phyloP scores from a whole-genome alignment of 306 rosid species.

The Ziziphus jujuba region DNA sequence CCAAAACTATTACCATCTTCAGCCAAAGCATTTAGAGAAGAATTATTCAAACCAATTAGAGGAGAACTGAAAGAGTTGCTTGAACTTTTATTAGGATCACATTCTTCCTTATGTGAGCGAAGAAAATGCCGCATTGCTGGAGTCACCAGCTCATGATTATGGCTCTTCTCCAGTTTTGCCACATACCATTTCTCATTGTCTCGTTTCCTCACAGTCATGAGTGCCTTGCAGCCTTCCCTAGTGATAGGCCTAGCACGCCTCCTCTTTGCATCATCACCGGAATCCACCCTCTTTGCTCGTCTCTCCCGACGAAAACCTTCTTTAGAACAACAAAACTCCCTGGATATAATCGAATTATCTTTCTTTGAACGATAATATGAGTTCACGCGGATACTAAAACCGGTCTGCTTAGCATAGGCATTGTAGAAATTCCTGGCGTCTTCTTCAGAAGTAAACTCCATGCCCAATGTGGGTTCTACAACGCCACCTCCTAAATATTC shows the following conservation, averaged over 20 bases:
- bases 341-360: constrained; percentile 20
- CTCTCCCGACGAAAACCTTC: constrained; percentile 22
- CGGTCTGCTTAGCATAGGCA: constrained; percentile 23
- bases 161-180: constrained; percentile 22
- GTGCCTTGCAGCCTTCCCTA: constrained; percentile 28
- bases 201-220: constrained; percentile 18
- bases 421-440: constrained; percentile 23
- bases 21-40: constrained; percentile 8
- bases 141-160: constrained; percentile 25
- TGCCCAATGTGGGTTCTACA: constrained; percentile 17
- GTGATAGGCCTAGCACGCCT: constrained; percentile 29
- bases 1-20: constrained; percentile 7
- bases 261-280: background rate
- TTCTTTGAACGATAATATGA: constrained; percentile 23
- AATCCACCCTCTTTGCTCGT: constrained; percentile 6
- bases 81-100: constrained; percentile 9
- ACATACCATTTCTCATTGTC: constrained; percentile 29
- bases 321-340: constrained; percentile 32
- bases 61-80: constrained; percentile 20
- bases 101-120: constrained; percentile 21
- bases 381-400: constrained; percentile 25
- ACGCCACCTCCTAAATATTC: constrained; percentile 13
- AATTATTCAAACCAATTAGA: background rate
- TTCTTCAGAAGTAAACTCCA: constrained; percentile 30
- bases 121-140: constrained; percentile 28